Evolutionary conservation across 2,329 filamentous ascomycete species (phyloP).

Genomic region (Lecanosticta acicola): DNA sequence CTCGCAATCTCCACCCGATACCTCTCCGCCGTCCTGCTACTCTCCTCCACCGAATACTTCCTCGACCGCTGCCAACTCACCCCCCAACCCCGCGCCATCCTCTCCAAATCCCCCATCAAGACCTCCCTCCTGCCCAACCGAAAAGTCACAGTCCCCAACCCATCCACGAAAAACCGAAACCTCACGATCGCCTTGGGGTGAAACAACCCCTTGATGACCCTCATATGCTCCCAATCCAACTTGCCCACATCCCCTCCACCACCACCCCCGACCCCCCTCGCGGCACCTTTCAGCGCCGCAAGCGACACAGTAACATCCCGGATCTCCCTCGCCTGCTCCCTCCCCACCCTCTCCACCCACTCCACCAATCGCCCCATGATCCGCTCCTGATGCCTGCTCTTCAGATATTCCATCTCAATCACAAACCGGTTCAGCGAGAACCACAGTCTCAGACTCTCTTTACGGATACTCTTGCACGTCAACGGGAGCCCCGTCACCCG

Average conservation of each 20-base stretch:
- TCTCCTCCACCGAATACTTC: slow-evolving; percentile 13
- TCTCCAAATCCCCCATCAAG: slow-evolving; percentile 14
- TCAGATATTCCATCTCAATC: slow-evolving; percentile 20
- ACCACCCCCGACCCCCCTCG: too few relatives aligned
- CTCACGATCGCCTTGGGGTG: slow-evolving; percentile 14
- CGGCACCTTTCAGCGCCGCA: slow-evolving; percentile 14
- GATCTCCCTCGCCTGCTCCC: slow-evolving; percentile 14
- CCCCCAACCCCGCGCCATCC: slow-evolving; percentile 13
- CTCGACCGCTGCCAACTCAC: slow-evolving; percentile 15
- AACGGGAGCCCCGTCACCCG: slow-evolving; percentile 11
- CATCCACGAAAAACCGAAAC: slow-evolving; percentile 16
- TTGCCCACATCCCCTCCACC: too few relatives aligned
- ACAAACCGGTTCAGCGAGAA: slow-evolving; percentile 18
- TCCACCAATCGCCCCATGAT: slow-evolving; percentile 11
- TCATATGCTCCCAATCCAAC: slow-evolving; percentile 19
- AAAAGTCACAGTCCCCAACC: slow-evolving; percentile 16
- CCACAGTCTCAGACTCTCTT: slow-evolving; percentile 16
- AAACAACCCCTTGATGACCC: slow-evolving; percentile 9
- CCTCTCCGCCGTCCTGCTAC: slow-evolving; percentile 11
- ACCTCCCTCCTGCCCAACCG: slow-evolving; percentile 8
- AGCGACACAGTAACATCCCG: slow-evolving; percentile 18
- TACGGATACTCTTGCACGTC: slow-evolving; percentile 14
- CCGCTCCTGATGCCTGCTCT: slow-evolving; percentile 14
- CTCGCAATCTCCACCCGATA: slow-evolving; percentile 14
- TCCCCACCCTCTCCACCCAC: slow-evolving; percentile 10